Evolutionary conservation across 2,329 filamentous ascomycete genomes (phyloP), one percentile per base, ranked within the genome.

Genomic region (Epichloe glyceriae): DNA sequence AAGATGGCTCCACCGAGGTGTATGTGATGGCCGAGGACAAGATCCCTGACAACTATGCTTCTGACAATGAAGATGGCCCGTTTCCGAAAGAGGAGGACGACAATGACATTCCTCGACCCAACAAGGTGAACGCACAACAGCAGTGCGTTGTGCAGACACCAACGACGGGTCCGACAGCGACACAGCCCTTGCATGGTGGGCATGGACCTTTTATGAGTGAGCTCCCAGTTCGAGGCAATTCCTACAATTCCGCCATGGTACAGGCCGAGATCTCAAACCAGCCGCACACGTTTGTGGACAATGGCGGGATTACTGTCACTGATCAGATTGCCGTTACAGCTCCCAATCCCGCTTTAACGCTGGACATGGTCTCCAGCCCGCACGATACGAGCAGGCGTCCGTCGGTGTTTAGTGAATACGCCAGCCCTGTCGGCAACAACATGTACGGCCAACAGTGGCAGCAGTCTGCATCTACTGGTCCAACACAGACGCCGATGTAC

Each of bases 1-100:
- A 39, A 79, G 76, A 79, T 59, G 72, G 61, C 44, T 66, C 65
- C 4, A 71, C 70, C 8, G 66, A 70, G 40, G 66, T 78, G 17
- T 73, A 69, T 47, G 73, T 80, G 43, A 74, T 73, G 66, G 68
- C 72, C 2, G 74, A 77, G 50, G 74, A 79, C 54, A 75, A 75
- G 54, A 61, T 73, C 6, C 66, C 68, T 3, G 72, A 76, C 45
- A 70, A 66, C 30, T 74, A 71, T 47, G 58, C 65, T 14, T 75
- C 72, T 1, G 74, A 78, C 19, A 71, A 70, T 20, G 76, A 79
- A 17, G 66, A 67, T 10, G 64, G 60, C 10, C 60, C 66, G 2
- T 62, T 64, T 46, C n/a, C 19, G 7, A 67, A 71, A 48, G 71
- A 72, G 26, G 71, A 72, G 15, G 70, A 73, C 11, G 71, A 72